Percentiles rank a stretch among this genome's conserved stretches.
phyloP scores from a whole-genome alignment of 139 green algal genomes.

The Chlamydomonas urium region DNA sequence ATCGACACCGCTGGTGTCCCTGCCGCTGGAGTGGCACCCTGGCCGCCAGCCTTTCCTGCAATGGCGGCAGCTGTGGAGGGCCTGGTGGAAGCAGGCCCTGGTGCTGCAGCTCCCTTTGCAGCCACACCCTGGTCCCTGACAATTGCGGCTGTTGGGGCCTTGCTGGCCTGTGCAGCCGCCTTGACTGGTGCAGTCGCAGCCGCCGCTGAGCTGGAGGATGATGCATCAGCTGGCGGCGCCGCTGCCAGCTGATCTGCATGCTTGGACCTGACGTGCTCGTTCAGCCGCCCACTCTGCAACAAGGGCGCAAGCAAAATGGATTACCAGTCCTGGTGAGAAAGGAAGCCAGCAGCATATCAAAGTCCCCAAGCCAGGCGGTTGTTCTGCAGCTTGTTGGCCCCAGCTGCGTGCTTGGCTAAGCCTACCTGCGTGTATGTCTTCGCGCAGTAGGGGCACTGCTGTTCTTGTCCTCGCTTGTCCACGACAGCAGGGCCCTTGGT shows the following conservation, averaged over 20 bases:
- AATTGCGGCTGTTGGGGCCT: no score
- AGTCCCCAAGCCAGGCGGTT: background rate
- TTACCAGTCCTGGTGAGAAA: no score
- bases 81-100: background rate
- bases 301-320: background rate
- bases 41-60: no score
- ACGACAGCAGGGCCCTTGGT: constrained; percentile 73
- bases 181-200: background rate
- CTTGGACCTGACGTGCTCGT: constrained; percentile 75
- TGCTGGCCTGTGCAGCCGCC: no score
- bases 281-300: constrained; percentile 46
- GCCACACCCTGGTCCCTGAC: no score
- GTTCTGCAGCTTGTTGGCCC: no score
- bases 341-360: background rate
- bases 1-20: constrained; percentile 12
- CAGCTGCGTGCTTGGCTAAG: background rate
- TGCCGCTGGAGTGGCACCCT: no score
- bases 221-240: constrained; percentile 1
- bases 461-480: constrained; percentile 82
- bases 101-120: background rate
- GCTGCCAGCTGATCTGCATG: constrained; percentile 36
- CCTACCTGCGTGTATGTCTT: constrained; percentile 74
- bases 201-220: background rate
- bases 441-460: constrained; percentile 82
- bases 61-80: background rate